Evolutionary conservation across 768 basidiomycete genomes (phyloP), one percentile per base, ranked within the genome.

Genomic region (Neoboletus subvelutipes): DNA sequence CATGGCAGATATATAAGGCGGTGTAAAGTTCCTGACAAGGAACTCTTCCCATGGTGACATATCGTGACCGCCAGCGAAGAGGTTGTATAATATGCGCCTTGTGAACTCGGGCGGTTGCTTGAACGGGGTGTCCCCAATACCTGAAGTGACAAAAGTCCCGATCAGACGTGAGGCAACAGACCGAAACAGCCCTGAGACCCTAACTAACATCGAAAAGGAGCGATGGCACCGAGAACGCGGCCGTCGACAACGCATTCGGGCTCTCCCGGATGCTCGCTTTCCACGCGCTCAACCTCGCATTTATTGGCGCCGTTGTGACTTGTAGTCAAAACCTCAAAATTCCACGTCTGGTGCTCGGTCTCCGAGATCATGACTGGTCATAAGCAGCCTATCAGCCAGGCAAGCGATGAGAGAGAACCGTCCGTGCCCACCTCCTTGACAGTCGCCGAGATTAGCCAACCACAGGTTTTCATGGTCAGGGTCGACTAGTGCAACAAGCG

Each of bases 381-480:
- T 69, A 64, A n/a, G 56, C 67, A 63, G 63, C 47, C 15, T 7
- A 18, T 50, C 50, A 57, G 56, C 51, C 42, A 56, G 45, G 45
- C 36, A 3, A 48, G 15, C 20, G 22, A 46, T 34, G 15, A 17
- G 50, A 61, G 52, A 36, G 36, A 48, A 53, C 7, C 1, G 2
- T 17, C 24, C 17, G 43, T 26, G 74, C 85, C 60, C 60, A 88
- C 88, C 77, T 58, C 87, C 87, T 77, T 88, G 85, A 68, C 87
- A 90, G 66, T 92, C 90, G 15, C 90, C 90, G 28, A 92, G 77
- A 65, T 90, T 90, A 7, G 88, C 89, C 46, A 91, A 73, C 90
- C 90, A 92, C 22, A 91, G 74, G 59, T 89, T 82, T 64, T 80
- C 76, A 59, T 82, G 80, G 20, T 82, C 76, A 36, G 88, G 87